These are phyloP conservation scores for Nyssa sinensis DNA, from an alignment of 148 eudicot genomes.

Conservation along the genomic window DNA sequence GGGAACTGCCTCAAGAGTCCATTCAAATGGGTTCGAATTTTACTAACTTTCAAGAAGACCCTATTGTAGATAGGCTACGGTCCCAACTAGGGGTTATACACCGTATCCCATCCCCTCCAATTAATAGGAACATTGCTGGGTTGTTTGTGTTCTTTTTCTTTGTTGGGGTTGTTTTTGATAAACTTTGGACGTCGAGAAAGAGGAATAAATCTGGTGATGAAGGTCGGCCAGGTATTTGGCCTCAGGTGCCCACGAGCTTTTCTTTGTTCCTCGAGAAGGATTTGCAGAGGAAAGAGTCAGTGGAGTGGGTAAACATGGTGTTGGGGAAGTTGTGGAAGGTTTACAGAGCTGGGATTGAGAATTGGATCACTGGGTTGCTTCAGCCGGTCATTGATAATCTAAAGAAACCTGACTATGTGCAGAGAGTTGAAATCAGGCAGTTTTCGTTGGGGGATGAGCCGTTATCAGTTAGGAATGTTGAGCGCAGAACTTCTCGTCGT, in stretches of 20 bases:
- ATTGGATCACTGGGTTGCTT: conserved; percentile 85
- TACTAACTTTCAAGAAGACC: conserved; percentile 68
- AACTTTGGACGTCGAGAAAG: conserved; percentile 75
- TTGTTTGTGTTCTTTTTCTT: conserved; percentile 88
- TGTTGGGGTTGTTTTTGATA: conserved; percentile 83
- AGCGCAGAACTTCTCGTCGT: conserved; percentile 88
- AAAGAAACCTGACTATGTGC: conserved; percentile 86
- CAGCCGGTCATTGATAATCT: conserved; percentile 94
- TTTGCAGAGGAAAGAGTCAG: conserved; percentile 95
- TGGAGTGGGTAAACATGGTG: conserved; percentile 99
- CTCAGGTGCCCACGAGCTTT: conserved; percentile 66
- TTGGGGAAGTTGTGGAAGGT: conserved; percentile 96
- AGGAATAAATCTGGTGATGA: conserved; percentile 34
- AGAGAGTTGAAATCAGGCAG: conserved; percentile 93
- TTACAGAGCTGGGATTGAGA: conserved; percentile 79
- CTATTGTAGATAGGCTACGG: conserved; percentile 89
- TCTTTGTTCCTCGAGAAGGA: conserved; percentile 81
- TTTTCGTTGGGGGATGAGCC: conserved; percentile 96
- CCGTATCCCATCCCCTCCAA: conserved; percentile 82
- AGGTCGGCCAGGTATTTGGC: conserved; percentile 50
- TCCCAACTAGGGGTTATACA: conserved; percentile 87
- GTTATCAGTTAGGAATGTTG: conserved; percentile 89
- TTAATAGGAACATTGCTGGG: conserved; percentile 62
- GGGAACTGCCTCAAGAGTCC: conserved; percentile 33
- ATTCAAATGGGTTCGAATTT: conserved; percentile 41